These are phyloP conservation scores for Cyclostephanos tholiformis DNA, from an alignment of 108 stramenopile genomes.

Conservation along the genomic window DNA sequence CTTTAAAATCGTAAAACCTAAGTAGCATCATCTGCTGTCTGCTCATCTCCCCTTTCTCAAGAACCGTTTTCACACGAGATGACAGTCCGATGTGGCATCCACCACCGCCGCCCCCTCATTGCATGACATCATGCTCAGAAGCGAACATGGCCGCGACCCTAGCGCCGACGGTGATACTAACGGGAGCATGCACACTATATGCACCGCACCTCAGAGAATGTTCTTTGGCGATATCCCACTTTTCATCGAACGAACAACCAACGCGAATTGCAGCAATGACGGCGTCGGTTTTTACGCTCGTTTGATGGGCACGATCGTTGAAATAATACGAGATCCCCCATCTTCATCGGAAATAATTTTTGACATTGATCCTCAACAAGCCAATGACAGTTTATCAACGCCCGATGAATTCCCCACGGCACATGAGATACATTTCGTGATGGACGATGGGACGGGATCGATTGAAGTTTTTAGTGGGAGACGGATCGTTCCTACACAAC, in stretches of 20 bases:
- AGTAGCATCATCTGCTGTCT: too few species aligned
- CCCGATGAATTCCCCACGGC: background rate
- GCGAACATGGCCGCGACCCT: background rate
- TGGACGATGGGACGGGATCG: constrained; percentile 46
- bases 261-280: background rate
- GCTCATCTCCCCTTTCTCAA: too few species aligned
- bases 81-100: too few species aligned
- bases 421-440: constrained; percentile 10
- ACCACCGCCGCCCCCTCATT: background rate
- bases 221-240: constrained; percentile 38
- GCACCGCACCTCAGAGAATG: constrained; percentile 30
- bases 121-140: background rate
- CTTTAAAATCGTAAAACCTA: too few species aligned
- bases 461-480: constrained; percentile 34
- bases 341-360: background rate
- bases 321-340: constrained; percentile 12
- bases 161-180: background rate
- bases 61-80: too few species aligned
- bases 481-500: background rate
- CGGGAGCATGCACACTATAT: background rate
- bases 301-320: constrained; percentile 44
- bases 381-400: background rate
- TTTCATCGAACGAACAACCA: constrained; percentile 6
- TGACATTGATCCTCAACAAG: background rate
- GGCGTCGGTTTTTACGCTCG: constrained; percentile 6